phyloP scores from a whole-genome alignment of 2,329 filamentous ascomycete species.

The Fusarium torreyae region DNA sequence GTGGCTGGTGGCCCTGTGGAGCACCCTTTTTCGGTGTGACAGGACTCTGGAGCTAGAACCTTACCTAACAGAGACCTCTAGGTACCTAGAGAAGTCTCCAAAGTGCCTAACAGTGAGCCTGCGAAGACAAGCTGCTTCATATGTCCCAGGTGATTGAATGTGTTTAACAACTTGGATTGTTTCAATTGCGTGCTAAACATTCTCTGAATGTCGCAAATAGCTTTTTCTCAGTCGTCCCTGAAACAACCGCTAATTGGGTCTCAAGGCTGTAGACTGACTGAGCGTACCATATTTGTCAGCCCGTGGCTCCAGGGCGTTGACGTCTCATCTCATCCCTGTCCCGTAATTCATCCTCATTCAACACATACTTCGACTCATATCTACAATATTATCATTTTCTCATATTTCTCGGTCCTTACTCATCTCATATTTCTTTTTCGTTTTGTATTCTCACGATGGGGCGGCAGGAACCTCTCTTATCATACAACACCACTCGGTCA shows the following conservation, averaged over 20 bases:
- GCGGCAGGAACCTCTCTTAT: slow-evolving; percentile 43
- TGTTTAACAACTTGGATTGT: background rate
- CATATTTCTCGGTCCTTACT: slow-evolving; percentile 3
- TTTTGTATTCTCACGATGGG: slow-evolving; percentile 34
- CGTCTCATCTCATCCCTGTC: slow-evolving; percentile 33
- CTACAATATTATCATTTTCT: background rate
- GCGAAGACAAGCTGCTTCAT: background rate
- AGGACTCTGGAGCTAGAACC: background rate
- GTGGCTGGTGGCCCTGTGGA: background rate
- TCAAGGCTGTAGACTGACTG: background rate
- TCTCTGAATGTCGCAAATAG: background rate
- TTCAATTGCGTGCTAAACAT: background rate
- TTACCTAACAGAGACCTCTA: slow-evolving; percentile 15
- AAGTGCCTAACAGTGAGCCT: slow-evolving; percentile 5
- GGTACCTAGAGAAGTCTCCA: background rate
- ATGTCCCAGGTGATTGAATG: background rate
- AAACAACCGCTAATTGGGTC: background rate
- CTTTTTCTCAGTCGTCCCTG: background rate
- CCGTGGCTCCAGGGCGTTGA: slow-evolving; percentile 12
- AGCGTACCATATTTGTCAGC: slow-evolving; percentile 38
- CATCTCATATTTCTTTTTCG: background rate
- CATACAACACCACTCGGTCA: slow-evolving; percentile 33
- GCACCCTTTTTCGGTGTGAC: too few species aligned
- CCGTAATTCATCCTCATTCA: slow-evolving; percentile 12
- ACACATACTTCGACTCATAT: slow-evolving; percentile 3